These are phyloP conservation scores for Rhizopogon roseolus DNA, from an alignment of 768 basidiomycete species.

Conservation along the genomic window DNA sequence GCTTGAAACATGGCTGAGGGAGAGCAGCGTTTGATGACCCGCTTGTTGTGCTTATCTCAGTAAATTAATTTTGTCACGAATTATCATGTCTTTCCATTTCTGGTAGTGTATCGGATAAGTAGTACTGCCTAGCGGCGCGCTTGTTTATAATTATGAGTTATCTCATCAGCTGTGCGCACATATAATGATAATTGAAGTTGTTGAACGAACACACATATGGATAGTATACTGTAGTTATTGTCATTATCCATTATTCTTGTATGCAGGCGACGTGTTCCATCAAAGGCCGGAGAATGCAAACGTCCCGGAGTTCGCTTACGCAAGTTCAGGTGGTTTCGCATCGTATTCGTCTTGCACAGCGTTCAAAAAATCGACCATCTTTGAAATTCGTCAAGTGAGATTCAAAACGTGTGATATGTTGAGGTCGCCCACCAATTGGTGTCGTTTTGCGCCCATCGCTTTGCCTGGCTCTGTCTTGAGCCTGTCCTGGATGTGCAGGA, in stretches of 20 bases:
- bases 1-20: too few relatives aligned
- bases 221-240: neutral
- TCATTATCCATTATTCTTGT: neutral
- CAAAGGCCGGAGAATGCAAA: neutral
- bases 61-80: too few relatives aligned
- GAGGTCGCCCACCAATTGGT: conserved; percentile 53
- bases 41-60: too few relatives aligned
- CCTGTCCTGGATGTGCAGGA: conserved; percentile 65
- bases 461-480: conserved; percentile 78
- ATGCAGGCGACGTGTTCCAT: neutral
- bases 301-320: neutral
- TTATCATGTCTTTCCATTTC: too few relatives aligned
- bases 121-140: too few relatives aligned
- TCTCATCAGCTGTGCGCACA: too few relatives aligned
- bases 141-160: too few relatives aligned
- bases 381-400: conserved; percentile 2
- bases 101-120: too few relatives aligned
- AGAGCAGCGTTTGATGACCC: too few relatives aligned
- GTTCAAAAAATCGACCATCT: conserved; percentile 64
- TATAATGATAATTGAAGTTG: too few relatives aligned
- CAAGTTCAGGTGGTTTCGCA: neutral
- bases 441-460: conserved; percentile 63
- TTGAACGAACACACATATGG: neutral
- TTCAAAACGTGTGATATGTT: conserved; percentile 1
- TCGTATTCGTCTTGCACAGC: conserved; percentile 54